Evolutionary conservation across 441 rosid genomes (phyloP).

Genomic region (Populus trichocarpa): DNA sequence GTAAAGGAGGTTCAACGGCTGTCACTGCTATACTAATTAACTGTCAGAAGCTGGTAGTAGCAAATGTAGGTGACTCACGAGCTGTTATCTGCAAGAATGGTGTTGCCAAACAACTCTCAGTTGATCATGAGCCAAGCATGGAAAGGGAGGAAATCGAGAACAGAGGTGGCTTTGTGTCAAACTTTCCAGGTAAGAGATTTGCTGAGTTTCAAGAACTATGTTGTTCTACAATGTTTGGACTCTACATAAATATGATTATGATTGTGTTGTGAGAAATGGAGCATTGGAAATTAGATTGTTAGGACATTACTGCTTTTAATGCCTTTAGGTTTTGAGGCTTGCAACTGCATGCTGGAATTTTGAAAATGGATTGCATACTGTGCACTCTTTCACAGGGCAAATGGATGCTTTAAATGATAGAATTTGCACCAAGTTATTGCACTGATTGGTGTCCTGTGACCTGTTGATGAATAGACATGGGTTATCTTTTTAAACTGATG

Average conservation of each 20-base stretch:
- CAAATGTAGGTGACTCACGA: conserved; percentile 91
- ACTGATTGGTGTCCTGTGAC: neutral
- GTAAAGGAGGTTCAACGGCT: conserved; percentile 93
- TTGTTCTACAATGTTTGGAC: neutral
- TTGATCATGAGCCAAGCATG: conserved; percentile 78
- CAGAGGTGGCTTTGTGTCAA: conserved; percentile 85
- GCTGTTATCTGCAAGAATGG: conserved; percentile 72
- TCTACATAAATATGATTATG: neutral
- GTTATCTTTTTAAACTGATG: neutral
- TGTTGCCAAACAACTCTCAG: conserved; percentile 65
- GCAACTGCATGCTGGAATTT: neutral
- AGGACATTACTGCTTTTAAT: neutral
- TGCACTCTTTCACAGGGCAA: neutral
- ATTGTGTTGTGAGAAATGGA: neutral
- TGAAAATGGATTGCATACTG: neutral
- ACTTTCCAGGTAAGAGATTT: conserved; percentile 62
- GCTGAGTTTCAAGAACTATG: neutral
- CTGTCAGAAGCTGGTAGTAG: conserved; percentile 66
- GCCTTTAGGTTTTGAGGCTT: neutral
- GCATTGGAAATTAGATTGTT: neutral
- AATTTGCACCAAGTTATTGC: neutral
- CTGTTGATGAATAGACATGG: neutral
- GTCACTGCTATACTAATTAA: conserved; percentile 82
- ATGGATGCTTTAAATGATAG: neutral
- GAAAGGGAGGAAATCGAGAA: conserved; percentile 70